Percentiles rank a stretch among this genome's conserved stretches.
These are phyloP conservation scores for Gilbertella persicaria DNA, from an alignment of 371 early-diverging fungal species.

Conservation along the genomic window DNA sequence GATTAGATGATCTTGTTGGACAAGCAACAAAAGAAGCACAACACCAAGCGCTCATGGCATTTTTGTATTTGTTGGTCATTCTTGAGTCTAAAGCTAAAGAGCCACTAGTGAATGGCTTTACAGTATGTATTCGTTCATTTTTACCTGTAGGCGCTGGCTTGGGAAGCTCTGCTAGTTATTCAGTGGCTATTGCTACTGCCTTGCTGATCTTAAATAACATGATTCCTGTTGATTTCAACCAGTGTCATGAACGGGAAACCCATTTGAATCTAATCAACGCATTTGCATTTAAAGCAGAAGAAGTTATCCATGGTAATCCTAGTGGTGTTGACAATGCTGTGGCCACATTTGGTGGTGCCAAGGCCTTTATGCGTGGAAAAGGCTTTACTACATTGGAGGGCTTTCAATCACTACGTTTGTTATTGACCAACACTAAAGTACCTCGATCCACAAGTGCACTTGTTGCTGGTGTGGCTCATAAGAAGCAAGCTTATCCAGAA, in stretches of 20 bases:
- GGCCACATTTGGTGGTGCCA: conserved; percentile 79
- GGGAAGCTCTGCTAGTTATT: conserved; percentile 94
- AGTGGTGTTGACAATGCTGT: conserved; percentile 95
- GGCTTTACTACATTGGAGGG: conserved; percentile 49
- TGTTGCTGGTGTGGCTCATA: conserved; percentile 78
- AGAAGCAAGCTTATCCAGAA: conserved; percentile 63
- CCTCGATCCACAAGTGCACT: conserved; percentile 86
- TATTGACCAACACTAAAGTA: conserved; percentile 86
- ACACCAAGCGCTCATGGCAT: conserved; percentile 42
- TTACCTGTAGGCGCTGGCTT: conserved; percentile 96
- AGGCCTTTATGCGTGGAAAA: conserved; percentile 56
- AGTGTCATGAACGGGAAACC: conserved; percentile 7
- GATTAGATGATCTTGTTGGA: conserved; percentile 18
- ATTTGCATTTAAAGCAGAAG: conserved; percentile 90
- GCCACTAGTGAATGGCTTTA: conserved; percentile 45
- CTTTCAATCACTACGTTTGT: conserved; percentile 67
- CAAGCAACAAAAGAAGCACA: conserved; percentile 17
- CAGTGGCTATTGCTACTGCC: conserved; percentile 78
- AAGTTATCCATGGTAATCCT: conserved; percentile 94
- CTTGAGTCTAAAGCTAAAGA: conserved; percentile 21
- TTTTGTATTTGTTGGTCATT: conserved; percentile 42
- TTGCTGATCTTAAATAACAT: conserved; percentile 61
- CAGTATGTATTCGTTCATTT: conserved; percentile 68
- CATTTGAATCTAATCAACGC: conserved; percentile 66
- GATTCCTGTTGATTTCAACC: conserved; percentile 27